phyloP scores from a whole-genome alignment of 2,329 filamentous ascomycete species.

The Arthrinium puccinioides region DNA sequence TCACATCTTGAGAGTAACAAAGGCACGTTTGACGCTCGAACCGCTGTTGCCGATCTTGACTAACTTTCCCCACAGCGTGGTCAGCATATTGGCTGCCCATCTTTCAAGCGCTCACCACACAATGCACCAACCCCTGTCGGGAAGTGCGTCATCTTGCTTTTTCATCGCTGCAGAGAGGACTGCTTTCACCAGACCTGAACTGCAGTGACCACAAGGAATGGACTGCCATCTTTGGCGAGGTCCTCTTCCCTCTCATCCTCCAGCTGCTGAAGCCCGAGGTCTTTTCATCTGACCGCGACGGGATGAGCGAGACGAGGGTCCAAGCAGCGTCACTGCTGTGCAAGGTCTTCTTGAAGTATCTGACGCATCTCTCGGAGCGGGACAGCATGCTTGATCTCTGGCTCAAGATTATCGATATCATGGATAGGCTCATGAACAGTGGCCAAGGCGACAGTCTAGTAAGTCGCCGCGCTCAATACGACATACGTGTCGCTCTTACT shows the following conservation, averaged over 20 bases:
- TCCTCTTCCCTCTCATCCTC: conserved; percentile 85
- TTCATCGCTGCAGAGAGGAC: conserved; percentile 73
- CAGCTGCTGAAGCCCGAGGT: conserved; percentile 89
- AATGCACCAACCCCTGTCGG: conserved; percentile 90
- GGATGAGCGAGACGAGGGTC: conserved; percentile 93
- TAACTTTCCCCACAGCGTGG: conserved; percentile 62
- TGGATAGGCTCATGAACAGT: conserved; percentile 94
- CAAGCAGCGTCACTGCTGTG: conserved; percentile 86
- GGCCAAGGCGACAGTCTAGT: conserved; percentile 85
- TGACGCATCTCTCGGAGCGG: conserved; percentile 77
- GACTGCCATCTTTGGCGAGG: conserved; percentile 90
- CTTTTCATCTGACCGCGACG: conserved; percentile 80
- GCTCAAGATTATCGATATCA: conserved; percentile 85
- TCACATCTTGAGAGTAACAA: conserved; percentile 85
- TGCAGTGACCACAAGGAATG: conserved; percentile 83
- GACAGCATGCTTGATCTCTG: conserved; percentile 87
- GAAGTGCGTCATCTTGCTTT: conserved; percentile 89
- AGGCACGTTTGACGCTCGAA: conserved; percentile 50
- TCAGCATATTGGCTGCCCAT: conserved; percentile 96
- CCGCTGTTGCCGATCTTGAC: background rate
- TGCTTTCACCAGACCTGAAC: conserved; percentile 78
- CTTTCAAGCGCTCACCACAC: conserved; percentile 77
- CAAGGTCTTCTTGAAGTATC: conserved; percentile 92
- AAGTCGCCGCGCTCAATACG: conserved; percentile 32
- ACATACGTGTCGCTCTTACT: too few species aligned